Percentiles rank a stretch among this genome's conserved stretches.
Evolutionary conservation across 257 asterid genomes (phyloP).

Genomic region (Eustoma russellianum): DNA sequence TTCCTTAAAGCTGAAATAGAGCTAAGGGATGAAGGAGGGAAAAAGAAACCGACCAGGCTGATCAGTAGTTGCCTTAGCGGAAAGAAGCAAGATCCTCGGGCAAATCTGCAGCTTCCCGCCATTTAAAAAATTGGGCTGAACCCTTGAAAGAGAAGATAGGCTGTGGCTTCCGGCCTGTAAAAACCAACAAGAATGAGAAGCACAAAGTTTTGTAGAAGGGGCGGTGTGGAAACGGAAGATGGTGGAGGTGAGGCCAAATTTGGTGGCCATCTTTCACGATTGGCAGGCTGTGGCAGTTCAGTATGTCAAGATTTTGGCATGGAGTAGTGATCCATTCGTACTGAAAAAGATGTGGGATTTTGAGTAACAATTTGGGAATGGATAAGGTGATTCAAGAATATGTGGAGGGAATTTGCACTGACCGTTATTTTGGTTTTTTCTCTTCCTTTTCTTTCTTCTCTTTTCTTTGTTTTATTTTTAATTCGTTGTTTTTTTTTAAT

Average conservation of each 20-base stretch:
- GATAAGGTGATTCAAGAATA: constrained; percentile 57
- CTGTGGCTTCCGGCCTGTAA: constrained; percentile 10
- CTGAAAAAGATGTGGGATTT: constrained; percentile 23
- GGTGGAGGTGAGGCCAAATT: constrained; percentile 36
- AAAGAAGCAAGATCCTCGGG: constrained; percentile 35
- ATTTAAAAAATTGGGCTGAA: constrained; percentile 29
- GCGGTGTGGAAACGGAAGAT: constrained; percentile 37
- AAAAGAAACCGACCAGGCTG: constrained; percentile 52
- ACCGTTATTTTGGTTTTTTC: too few species aligned
- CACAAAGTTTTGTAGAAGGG: constrained; percentile 37
- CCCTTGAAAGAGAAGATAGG: constrained; percentile 33
- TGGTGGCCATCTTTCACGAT: constrained; percentile 62
- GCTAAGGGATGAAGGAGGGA: too few species aligned
- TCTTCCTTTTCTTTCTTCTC: too few species aligned
- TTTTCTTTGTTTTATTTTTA: too few species aligned
- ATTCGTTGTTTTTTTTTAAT: too few species aligned
- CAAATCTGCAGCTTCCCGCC: constrained; percentile 23
- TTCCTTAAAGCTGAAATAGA: too few species aligned
- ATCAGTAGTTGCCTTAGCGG: constrained; percentile 69
- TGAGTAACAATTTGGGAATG: constrained; percentile 24
- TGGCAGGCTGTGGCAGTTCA: background rate
- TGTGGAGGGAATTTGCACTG: constrained; percentile 55
- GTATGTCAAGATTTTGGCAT: constrained; percentile 7
- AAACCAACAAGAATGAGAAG: constrained; percentile 21
- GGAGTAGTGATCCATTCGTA: constrained; percentile 18